Percentiles rank a stretch among this genome's conserved stretches.
These are phyloP conservation scores for Zizania palustris DNA, from an alignment of 202 grass and related monocot species.

Conservation along the genomic window DNA sequence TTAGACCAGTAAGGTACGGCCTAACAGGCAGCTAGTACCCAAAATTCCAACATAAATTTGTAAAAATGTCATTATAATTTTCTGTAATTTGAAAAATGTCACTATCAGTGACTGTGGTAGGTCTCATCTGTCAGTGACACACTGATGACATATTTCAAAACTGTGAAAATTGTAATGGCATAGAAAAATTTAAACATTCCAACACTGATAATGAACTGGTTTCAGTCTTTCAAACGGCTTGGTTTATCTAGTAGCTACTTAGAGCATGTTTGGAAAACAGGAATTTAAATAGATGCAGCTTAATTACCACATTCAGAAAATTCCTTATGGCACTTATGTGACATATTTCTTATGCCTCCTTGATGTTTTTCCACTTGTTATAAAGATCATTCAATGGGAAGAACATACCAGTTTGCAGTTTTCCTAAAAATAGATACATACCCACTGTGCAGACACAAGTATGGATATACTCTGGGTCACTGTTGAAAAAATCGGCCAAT, in stretches of 20 bases:
- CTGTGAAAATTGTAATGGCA: too few relatives aligned
- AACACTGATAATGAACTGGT: background rate
- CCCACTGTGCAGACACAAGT: background rate
- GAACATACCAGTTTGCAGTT: conserved; percentile 11
- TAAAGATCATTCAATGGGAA: conserved; percentile 15
- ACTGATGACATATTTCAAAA: too few relatives aligned
- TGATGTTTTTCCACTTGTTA: conserved; percentile 7
- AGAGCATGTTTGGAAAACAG: background rate
- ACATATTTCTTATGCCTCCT: conserved; percentile 3
- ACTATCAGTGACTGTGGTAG: too few relatives aligned
- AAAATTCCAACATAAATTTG: background rate
- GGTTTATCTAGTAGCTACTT: background rate
- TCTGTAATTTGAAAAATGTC: too few relatives aligned
- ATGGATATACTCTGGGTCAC: conserved; percentile 10
- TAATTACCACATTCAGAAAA: background rate
- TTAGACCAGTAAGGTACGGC: background rate
- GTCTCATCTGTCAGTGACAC: too few relatives aligned
- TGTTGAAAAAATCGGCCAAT: too few relatives aligned
- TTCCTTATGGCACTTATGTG: background rate
- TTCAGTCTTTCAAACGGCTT: background rate
- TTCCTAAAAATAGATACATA: conserved; percentile 24
- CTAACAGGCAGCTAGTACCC: background rate
- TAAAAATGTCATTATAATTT: too few relatives aligned
- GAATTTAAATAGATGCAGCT: background rate
- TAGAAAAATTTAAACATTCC: too few relatives aligned